Base-by-base conservation (phyloP, 768 basidiomycete species). In the Tricholoma matsutake region DNA sequence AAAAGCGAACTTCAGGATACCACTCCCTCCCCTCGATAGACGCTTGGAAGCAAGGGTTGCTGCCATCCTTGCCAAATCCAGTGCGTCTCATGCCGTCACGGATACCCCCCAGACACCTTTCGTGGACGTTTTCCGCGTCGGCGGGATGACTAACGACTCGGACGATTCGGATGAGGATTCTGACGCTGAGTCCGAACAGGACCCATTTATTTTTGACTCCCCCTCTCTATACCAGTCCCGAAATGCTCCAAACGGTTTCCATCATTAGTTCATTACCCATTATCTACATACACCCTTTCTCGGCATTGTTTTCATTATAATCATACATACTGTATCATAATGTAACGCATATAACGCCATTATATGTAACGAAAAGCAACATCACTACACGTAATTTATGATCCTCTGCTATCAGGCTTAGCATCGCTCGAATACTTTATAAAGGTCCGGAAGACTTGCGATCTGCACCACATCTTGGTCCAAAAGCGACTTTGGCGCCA, bases 391-490 rank as follows among this genome's bases (percentile, higher is more conserved):
- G 22, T 61, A 61, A 49, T 34, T 37, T 59, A 65, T n/a, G 39
- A 62, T 64, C 29, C 11, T 56, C 41, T 60, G 59, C 32, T 59
- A 53, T 28, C 25, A 45, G 14, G 16, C 47, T 79, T 70, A 98
- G 70, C 96, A 98, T 64, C 96, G 76, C 75, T 98, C 96, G 68
- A 98, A 99, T 0, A 98, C 91, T 63, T 90, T 88, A 73, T 97
- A 99, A 57, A 99, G 77, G 64, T 96, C 94, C 1, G 94, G 94
- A 45, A 98, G 74, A 72, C 85, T 90, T 9, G 97, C 95, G 18
- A 96, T 85, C 73, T 96, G 92, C 2, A 93, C 86, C 4, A 98
- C 86, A 67, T 93, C 91, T 28, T 76, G 70, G 64, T 88, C 90
- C 54, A 89, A 78, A 61, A 89, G 76, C 2, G 82, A 83, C 70